These are phyloP conservation scores for Jaapia argillacea DNA, from an alignment of 768 basidiomycete genomes.

Conservation along the genomic window DNA sequence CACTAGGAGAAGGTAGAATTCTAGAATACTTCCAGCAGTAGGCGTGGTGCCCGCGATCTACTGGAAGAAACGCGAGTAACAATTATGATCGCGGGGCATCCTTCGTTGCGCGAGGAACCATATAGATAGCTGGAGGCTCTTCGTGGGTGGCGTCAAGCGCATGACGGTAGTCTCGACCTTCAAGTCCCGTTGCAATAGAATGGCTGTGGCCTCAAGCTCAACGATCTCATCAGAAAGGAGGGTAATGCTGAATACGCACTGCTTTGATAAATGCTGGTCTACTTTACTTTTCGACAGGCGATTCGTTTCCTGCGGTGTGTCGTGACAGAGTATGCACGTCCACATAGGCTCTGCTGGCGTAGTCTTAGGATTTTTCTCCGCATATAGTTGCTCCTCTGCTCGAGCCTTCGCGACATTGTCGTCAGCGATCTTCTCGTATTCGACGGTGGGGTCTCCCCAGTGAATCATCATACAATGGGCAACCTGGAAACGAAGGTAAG, in stretches of 20 bases:
- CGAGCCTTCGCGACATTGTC: background rate
- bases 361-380: background rate
- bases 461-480: conserved; percentile 1
- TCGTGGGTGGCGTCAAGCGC: background rate
- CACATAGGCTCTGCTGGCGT: background rate
- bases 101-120: background rate
- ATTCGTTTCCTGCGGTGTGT: background rate
- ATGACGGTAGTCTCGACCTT: background rate
- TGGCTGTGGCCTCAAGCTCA: background rate
- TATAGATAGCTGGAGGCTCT: background rate
- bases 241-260: background rate
- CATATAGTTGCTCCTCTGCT: background rate
- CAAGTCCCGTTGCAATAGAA: background rate
- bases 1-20: no score
- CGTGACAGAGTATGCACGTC: background rate
- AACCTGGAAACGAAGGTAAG: conserved; percentile 1
- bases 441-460: conserved; percentile 1
- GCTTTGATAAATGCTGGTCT: background rate
- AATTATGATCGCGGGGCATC: no score
- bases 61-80: no score
- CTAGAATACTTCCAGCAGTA: no score
- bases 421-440: conserved; percentile 1
- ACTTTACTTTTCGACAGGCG: background rate
- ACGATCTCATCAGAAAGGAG: background rate
- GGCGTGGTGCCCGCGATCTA: no score